Evolutionary conservation across 1,284 basidiomycete genomes (phyloP).

Genomic region (Ustilago hordei): DNA sequence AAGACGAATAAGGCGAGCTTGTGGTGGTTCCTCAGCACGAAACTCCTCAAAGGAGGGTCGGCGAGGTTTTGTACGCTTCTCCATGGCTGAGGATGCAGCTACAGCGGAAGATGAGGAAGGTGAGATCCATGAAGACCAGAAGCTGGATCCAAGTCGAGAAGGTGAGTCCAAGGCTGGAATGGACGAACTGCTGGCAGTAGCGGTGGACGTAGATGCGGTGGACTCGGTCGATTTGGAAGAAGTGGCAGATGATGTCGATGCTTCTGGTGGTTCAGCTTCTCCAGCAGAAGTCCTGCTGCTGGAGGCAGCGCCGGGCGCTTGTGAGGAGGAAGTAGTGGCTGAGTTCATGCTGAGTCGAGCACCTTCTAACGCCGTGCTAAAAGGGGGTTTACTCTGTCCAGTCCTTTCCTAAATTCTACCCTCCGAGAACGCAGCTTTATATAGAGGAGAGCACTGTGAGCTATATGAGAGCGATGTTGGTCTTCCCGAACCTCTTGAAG

Average conservation of each 20-base stretch:
- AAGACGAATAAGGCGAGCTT: constrained; percentile 66
- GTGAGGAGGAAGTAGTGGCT: constrained; percentile 22
- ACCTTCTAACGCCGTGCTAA: not conserved
- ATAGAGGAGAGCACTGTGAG: not conserved
- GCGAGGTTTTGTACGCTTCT: constrained; percentile 42
- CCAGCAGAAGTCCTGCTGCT: not conserved
- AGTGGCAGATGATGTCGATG: constrained; percentile 7
- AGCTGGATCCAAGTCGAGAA: constrained; percentile 41
- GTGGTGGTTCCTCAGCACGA: constrained; percentile 66
- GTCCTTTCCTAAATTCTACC: not conserved
- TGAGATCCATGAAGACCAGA: constrained; percentile 57
- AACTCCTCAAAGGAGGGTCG: constrained; percentile 63
- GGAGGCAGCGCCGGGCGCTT: constrained; percentile 12
- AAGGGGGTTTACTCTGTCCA: not conserved
- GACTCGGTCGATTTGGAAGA: not conserved
- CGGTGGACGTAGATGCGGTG: not conserved
- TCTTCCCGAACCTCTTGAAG: not conserved
- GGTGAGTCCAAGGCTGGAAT: constrained; percentile 21
- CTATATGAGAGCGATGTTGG: not conserved
- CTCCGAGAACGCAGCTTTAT: constrained; percentile 8
- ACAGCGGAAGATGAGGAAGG: constrained; percentile 56
- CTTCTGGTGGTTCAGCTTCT: constrained; percentile 34
- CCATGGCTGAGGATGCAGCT: constrained; percentile 54
- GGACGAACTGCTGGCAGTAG: not conserved
- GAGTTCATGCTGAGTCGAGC: constrained; percentile 20